These are phyloP conservation scores for Magnolia officinalis DNA, from an alignment of 164 flowering plant genomes.

Conservation along the genomic window DNA sequence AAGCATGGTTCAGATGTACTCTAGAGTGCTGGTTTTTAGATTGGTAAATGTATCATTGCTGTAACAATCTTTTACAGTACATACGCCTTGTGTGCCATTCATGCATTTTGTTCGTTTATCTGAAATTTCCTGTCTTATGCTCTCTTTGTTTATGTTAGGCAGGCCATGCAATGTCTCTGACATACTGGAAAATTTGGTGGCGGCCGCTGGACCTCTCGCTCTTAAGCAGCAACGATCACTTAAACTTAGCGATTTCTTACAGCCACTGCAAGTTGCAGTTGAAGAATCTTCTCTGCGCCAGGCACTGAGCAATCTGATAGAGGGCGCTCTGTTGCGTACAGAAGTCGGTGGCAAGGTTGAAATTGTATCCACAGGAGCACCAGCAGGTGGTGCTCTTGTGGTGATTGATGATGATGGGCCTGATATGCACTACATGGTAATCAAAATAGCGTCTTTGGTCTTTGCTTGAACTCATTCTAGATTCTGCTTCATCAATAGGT, in stretches of 20 bases:
- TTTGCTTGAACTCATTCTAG: slow-evolving; percentile 4
- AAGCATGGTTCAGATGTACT: not conserved
- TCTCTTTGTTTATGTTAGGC: slow-evolving; percentile 57
- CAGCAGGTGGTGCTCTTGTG: slow-evolving; percentile 85
- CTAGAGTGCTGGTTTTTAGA: not conserved
- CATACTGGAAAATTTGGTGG: slow-evolving; percentile 69
- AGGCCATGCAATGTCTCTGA: slow-evolving; percentile 86
- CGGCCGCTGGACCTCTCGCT: slow-evolving; percentile 68
- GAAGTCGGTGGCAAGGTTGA: slow-evolving; percentile 75
- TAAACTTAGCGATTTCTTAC: slow-evolving; percentile 47
- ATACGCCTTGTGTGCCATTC: not conserved
- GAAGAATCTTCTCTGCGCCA: slow-evolving; percentile 88
- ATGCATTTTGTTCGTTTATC: slow-evolving; percentile 23
- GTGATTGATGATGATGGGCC: slow-evolving; percentile 94
- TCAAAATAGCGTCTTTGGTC: not conserved
- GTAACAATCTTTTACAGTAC: not conserved
- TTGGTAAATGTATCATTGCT: not conserved
- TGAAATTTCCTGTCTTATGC: slow-evolving; percentile 3
- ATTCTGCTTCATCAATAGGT: not conserved
- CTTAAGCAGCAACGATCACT: slow-evolving; percentile 55
- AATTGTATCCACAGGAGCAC: slow-evolving; percentile 60
- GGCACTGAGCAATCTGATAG: slow-evolving; percentile 89
- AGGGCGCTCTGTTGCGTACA: slow-evolving; percentile 85
- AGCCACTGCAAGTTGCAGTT: slow-evolving; percentile 54
- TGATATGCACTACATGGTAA: slow-evolving; percentile 96